These are phyloP conservation scores for Ramichloridium luteum DNA, from an alignment of 2,329 filamentous ascomycete genomes.

Conservation along the genomic window DNA sequence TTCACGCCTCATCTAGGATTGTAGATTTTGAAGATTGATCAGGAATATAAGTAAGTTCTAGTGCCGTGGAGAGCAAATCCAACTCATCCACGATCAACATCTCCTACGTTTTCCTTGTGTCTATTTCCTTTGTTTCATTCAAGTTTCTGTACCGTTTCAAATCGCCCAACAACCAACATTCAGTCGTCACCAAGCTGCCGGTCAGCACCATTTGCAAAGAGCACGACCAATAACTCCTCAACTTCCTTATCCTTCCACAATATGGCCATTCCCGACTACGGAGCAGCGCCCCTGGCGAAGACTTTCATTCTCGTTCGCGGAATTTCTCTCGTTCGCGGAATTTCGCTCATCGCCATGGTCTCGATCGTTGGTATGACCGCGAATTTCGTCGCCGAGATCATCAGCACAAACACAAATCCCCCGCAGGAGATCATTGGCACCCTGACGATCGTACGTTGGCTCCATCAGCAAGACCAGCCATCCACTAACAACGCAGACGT, in stretches of 20 bases:
- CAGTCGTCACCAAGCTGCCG: constrained; percentile 6
- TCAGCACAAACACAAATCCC: constrained; percentile 50
- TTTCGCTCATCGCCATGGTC: constrained; percentile 68
- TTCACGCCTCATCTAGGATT: constrained; percentile 1
- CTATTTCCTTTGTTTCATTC: constrained; percentile 5
- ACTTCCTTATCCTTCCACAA: constrained; percentile 13
- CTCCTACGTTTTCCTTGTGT: constrained; percentile 8
- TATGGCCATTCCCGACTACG: constrained; percentile 49
- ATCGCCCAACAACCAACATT: constrained; percentile 4
- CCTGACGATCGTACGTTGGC: constrained; percentile 58
- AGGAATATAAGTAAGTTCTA: constrained; percentile 9
- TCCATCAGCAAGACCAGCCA: not conserved
- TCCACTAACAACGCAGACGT: constrained; percentile 44
- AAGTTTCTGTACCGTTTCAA: constrained; percentile 3
- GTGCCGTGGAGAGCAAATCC: constrained; percentile 1
- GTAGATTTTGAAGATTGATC: constrained; percentile 1
- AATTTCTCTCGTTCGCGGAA: constrained; percentile 58
- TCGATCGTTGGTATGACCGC: constrained; percentile 67
- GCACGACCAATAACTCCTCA: constrained; percentile 3
- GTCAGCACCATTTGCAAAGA: constrained; percentile 4
- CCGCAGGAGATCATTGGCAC: constrained; percentile 66
- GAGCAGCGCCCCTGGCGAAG: constrained; percentile 56
- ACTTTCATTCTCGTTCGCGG: constrained; percentile 64
- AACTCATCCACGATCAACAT: constrained; percentile 8
- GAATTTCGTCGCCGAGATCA: constrained; percentile 71